A percentile compares a stretch with the other conserved stretches of the same genome.
Evolutionary conservation across 1,284 basidiomycete species (phyloP).

Genomic region (Cryptococcus sp.): DNA sequence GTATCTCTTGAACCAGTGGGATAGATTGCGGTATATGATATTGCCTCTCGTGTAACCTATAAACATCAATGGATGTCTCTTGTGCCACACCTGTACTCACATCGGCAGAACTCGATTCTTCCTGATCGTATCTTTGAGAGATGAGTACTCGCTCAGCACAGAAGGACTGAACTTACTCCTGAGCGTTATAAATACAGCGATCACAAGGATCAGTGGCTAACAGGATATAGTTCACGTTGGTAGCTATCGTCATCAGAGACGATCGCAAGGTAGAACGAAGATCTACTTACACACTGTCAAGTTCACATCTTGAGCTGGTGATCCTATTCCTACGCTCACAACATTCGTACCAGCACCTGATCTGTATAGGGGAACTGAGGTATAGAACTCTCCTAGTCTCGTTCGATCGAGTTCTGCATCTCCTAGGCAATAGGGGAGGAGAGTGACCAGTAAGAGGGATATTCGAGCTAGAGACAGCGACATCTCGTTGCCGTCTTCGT

Average conservation of each 20-base stretch:
- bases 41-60: constrained; percentile 3
- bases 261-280: neutral
- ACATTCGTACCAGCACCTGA: constrained; percentile 31
- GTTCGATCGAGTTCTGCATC: neutral
- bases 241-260: constrained; percentile 21
- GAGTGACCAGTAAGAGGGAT: neutral
- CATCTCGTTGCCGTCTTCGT: neutral
- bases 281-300: constrained; percentile 37
- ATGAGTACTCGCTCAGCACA: too few relatives aligned
- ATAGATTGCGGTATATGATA: constrained; percentile 26
- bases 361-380: constrained; percentile 28
- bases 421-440: neutral
- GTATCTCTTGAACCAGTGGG: constrained; percentile 20
- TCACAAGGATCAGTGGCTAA: constrained; percentile 24
- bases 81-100: neutral
- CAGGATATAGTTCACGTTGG: constrained; percentile 36
- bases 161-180: constrained; percentile 9
- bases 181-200: constrained; percentile 15
- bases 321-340: constrained; percentile 29
- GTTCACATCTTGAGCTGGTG: constrained; percentile 26
- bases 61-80: too few relatives aligned
- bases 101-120: neutral
- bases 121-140: too few relatives aligned
- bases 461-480: neutral
- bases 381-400: constrained; percentile 28